phyloP scores from a whole-genome alignment of 306 rosid genomes.

The Cicer yamashitae region DNA sequence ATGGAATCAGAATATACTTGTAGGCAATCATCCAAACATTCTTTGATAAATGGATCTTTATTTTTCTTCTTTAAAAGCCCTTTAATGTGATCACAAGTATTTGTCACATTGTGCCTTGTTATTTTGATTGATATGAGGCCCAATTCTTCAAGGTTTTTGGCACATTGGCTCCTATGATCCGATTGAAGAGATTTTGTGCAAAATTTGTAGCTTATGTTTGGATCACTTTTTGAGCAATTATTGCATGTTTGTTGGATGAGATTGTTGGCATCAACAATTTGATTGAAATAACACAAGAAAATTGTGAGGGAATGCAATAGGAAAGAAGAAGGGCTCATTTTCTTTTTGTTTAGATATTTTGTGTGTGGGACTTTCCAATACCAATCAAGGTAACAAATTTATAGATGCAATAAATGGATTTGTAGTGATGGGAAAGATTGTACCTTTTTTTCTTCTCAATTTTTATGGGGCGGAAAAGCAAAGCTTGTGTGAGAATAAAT shows the following conservation, averaged over 20 bases:
- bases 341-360: background rate
- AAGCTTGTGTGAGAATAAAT: conserved; percentile 9
- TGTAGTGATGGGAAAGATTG: conserved; percentile 22
- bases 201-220: conserved; percentile 69
- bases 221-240: conserved; percentile 56
- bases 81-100: conserved; percentile 50
- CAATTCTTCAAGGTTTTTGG: conserved; percentile 50
- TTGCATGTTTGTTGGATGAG: conserved; percentile 67
- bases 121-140: conserved; percentile 63
- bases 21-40: conserved; percentile 64
- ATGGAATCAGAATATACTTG: conserved; percentile 59
- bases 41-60: conserved; percentile 41
- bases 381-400: conserved; percentile 6
- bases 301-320: conserved; percentile 37
- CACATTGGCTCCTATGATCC: conserved; percentile 27
- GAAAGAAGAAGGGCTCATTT: conserved; percentile 38
- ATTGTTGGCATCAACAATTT: conserved; percentile 26
- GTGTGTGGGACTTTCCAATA: background rate
- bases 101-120: conserved; percentile 52
- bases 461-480: conserved; percentile 18
- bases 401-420: conserved; percentile 27
- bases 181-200: conserved; percentile 62
- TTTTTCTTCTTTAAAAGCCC: conserved; percentile 49
- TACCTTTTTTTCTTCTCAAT: background rate
- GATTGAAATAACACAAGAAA: conserved; percentile 25